A percentile compares a stretch with the other conserved stretches of the same genome.
Conservation (phyloP, 306 rosid genomes). For the Quercus glauca region DNA sequence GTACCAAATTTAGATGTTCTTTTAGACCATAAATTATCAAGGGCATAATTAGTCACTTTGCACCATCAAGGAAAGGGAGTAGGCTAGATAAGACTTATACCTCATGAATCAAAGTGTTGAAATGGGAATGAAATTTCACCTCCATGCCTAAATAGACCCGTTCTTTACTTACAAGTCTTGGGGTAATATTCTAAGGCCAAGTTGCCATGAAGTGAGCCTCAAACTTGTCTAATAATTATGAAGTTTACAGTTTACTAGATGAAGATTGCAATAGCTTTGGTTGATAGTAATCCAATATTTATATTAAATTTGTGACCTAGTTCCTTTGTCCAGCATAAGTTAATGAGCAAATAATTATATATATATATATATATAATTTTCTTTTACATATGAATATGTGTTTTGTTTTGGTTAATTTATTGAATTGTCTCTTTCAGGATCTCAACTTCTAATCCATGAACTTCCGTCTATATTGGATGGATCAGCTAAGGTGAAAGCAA, state of each 20-base stretch:
- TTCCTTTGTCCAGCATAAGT: neutral
- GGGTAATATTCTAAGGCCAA: neutral
- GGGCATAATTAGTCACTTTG: no score
- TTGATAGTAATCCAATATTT: neutral
- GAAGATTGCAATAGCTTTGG: neutral
- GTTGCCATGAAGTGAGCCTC: neutral
- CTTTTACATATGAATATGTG: neutral
- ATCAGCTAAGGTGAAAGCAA: constrained; percentile 63
- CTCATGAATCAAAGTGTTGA: neutral
- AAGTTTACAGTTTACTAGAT: neutral
- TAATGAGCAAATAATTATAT: neutral
- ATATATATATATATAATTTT: neutral
- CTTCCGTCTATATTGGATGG: constrained; percentile 92
- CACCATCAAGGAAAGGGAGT: no score
- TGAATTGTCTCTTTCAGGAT: constrained; percentile 45
- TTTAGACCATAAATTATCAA: no score
- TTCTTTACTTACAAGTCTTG: neutral
- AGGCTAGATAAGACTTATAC: neutral
- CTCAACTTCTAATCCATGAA: constrained; percentile 61
- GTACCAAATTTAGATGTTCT: no score
- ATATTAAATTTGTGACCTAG: neutral
- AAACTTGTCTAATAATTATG: neutral
- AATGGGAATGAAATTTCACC: neutral
- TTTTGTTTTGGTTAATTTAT: constrained; percentile 3
- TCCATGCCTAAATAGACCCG: neutral